Evolutionary conservation across 768 basidiomycete species (phyloP).

Genomic region (Epithele typhae): DNA sequence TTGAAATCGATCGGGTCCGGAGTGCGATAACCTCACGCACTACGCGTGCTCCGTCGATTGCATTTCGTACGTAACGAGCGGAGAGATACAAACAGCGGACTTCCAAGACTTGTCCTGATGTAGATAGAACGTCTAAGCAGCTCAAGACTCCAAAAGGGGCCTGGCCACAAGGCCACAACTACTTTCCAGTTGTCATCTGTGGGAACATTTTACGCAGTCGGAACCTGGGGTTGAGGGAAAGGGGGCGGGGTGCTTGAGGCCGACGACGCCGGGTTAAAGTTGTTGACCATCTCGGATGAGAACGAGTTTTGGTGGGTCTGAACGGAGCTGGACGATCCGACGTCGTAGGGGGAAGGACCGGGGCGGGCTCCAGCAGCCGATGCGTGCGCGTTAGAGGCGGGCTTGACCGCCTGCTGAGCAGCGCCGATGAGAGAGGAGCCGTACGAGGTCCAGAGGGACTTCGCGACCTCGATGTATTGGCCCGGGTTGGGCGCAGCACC

Average conservation of each 20-base stretch:
- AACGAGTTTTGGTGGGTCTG: conserved; percentile 12
- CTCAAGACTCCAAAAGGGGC: too few species aligned
- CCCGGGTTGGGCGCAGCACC: conserved; percentile 10
- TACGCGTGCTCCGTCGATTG: too few species aligned
- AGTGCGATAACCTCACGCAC: too few species aligned
- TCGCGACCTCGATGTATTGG: conserved; percentile 21
- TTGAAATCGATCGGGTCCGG: too few species aligned
- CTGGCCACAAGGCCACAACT: too few species aligned
- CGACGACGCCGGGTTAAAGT: conserved; percentile 9
- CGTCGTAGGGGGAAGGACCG: conserved; percentile 10
- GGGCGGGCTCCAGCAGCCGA: background rate
- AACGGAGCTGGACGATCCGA: conserved; percentile 15
- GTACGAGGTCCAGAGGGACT: conserved; percentile 33
- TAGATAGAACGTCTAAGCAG: too few species aligned
- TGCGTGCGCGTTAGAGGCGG: conserved; percentile 8
- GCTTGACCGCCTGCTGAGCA: conserved; percentile 11
- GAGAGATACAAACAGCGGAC: too few species aligned
- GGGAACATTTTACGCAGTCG: conserved; percentile 1
- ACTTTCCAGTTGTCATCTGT: too few species aligned
- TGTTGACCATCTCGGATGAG: conserved; percentile 15
- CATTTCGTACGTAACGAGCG: too few species aligned
- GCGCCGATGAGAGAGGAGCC: conserved; percentile 36
- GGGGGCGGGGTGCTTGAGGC: conserved; percentile 21
- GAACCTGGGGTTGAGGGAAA: conserved; percentile 38
- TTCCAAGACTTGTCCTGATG: too few species aligned